Base-by-base conservation (phyloP, 768 basidiomycete genomes). In the Mycena rebaudengoi region DNA sequence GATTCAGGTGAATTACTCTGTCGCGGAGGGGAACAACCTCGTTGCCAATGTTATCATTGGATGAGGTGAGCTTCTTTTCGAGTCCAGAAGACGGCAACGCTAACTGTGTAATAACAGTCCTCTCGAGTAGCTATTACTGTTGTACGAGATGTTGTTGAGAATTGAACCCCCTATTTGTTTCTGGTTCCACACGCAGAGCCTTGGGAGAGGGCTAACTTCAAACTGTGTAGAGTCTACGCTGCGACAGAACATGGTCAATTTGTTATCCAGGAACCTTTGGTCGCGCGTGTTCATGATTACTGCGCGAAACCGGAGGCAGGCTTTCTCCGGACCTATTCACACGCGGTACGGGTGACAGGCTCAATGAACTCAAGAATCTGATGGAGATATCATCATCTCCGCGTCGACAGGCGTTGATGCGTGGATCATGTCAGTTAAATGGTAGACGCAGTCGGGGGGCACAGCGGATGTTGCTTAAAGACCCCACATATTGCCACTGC, bases 341-440 rank as follows among this genome's bases (percentile, higher is more conserved):
- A 35, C 33, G 50, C 33, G 50, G 33, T 51, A 51, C 50, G 50
- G 35, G 30, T 7, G 39, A 54, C 52, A 54, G 40, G 39, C 52
- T 41, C 37, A 54, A 51, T 51, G 50, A 51, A 23, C 33, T 35
- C 33, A 37, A 37, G 50, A 51, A 35, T 51, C 50, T 25, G 50
- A 51, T 51, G 50, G 50, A 26, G 50, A 37, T 51, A 51, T 51
- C 46, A 51, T 51, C 46, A 35, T 35, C 52, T 54, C 25, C 52
- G 52, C 52, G 39, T 41, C 52, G 52, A 54, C 26, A 54, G 40
- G 39, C 52, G 37, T 54, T 40, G 52, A 54, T 54, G 52, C 52
- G 28, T 54, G 52, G 52, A 54, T 54, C 51, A 39, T 53, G 37
- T 53, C 51, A 53, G 51, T 53, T 54, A 41, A 41, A 54, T 41